These are phyloP conservation scores for Pisolithus thermaeus DNA, from an alignment of 1,284 basidiomycete genomes.

Conservation along the genomic window DNA sequence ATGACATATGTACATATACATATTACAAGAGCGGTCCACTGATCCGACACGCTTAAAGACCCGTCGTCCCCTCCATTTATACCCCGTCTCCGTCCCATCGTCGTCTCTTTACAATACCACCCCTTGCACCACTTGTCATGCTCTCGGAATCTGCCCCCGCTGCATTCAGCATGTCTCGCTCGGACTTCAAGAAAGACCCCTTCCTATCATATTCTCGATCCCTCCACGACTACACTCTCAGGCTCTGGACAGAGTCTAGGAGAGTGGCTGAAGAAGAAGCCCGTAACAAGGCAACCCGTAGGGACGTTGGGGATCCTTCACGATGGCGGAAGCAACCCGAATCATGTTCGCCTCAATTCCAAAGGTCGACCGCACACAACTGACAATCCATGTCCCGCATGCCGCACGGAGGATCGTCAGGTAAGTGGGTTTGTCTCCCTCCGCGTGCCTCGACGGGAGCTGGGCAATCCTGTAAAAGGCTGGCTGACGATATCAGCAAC, in stretches of 20 bases:
- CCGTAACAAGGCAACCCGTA: slow-evolving; percentile 22
- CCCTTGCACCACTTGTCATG: neutral
- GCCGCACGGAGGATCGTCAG: neutral
- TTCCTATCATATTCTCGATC: slow-evolving; percentile 54
- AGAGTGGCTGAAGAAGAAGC: slow-evolving; percentile 51
- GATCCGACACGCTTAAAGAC: slow-evolving; percentile 16
- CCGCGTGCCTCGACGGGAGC: neutral
- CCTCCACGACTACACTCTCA: slow-evolving; percentile 62
- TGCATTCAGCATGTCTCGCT: neutral
- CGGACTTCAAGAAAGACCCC: slow-evolving; percentile 27
- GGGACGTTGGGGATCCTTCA: slow-evolving; percentile 17
- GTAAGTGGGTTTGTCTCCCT: neutral
- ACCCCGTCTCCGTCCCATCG: slow-evolving; percentile 8
- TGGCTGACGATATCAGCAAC: neutral
- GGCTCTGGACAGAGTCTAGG: slow-evolving; percentile 62
- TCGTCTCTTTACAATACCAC: neutral
- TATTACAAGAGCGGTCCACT: slow-evolving; percentile 13
- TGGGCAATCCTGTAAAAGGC: neutral
- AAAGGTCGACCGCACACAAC: slow-evolving; percentile 7
- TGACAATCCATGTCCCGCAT: neutral
- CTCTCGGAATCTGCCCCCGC: neutral
- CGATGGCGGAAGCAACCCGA: slow-evolving; percentile 20
- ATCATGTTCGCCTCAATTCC: slow-evolving; percentile 1
- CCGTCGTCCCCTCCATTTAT: slow-evolving; percentile 18
- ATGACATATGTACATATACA: slow-evolving; percentile 3